Base-by-base conservation (phyloP, 495 filamentous ascomycete genomes). In the Penicillium pulvis region DNA sequence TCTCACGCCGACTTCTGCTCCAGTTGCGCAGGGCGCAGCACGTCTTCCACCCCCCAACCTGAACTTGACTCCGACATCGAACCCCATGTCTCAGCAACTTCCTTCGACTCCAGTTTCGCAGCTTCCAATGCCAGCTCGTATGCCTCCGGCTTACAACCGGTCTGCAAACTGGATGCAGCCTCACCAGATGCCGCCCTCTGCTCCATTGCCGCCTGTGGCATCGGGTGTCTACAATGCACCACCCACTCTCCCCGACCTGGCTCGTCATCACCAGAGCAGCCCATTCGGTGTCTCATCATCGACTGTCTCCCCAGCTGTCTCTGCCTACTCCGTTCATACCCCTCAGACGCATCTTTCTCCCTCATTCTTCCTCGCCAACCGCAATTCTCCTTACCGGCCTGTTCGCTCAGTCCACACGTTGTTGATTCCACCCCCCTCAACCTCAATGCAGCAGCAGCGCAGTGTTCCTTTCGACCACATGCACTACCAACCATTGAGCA, bases 401-500 rank as follows among this genome's bases (percentile, higher is more conserved):
- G 87, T 98, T 28, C 89, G 93, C 53, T 83, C 87, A 53, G 90
- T 97, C 51, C 91, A 92, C 59, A 96, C 91, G 4, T 81, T 98
- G 19, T 81, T 97, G 17, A 90, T 94, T 30, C 94, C 93, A 12
- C 91, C 94, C 50, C 90, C 92, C 0, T 90, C 90, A 14, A 81
- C 84, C 0, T 90, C 91, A 11, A 81, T 96, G 47, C 85, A 92
- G 48, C 87, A 90, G 60, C 87, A 89, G 56, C 79, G 79, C 58
- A 76, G 74, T 57, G 60, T 88, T 69, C 69, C 82, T 55, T 77
- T 89, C 69, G 78, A 91, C 62, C 90, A 97, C 75, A 97, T 98
- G 92, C 94, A 96, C 66, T 98, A 97, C 62, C 93, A 96, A 64
- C 90, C 93, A 5, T 74, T 98, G 9, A 90, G 90, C 4, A 90